Evolutionary conservation across 306 rosid genomes (phyloP).

Genomic region (Acacia confusa): DNA sequence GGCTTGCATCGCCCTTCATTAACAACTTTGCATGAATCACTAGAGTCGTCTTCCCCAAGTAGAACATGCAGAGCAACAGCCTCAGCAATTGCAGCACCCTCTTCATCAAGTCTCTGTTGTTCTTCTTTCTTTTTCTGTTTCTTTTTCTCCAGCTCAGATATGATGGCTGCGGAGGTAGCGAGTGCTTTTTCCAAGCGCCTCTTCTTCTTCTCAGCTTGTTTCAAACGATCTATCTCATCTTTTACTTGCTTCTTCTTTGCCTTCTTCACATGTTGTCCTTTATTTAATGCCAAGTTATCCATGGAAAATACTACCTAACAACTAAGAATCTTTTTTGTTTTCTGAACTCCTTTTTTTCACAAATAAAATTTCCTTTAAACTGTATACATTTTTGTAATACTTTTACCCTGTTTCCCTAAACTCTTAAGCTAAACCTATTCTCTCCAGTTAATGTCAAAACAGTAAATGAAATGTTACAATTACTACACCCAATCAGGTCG

Average conservation of each 20-base stretch:
- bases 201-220: constrained; percentile 96
- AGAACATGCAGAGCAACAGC: constrained; percentile 95
- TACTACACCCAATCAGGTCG: constrained; percentile 99
- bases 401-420: constrained; percentile 36
- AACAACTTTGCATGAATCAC: constrained; percentile 59
- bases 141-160: constrained; percentile 95
- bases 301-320: constrained; percentile 52
- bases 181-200: constrained; percentile 98
- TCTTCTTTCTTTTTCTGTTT: constrained; percentile 95
- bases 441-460: constrained; percentile 45
- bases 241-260: constrained; percentile 95
- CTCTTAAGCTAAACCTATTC: constrained; percentile 50
- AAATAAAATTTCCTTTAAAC: constrained; percentile 49
- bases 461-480: constrained; percentile 41
- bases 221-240: constrained; percentile 92
- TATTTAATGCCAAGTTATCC: constrained; percentile 80
- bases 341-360: constrained; percentile 46
- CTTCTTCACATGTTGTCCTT: constrained; percentile 85
- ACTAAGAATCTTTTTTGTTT: constrained; percentile 32
- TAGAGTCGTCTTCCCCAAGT: constrained; percentile 86
- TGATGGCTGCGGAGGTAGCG: constrained; percentile 98
- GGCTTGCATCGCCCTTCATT: constrained; percentile 48
- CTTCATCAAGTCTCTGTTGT: constrained; percentile 97
- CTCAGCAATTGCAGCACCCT: constrained; percentile 99
- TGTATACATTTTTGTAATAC: constrained; percentile 59